Conservation (phyloP, 176 grass and related monocot genomes). For the Oryza nivara region DNA sequence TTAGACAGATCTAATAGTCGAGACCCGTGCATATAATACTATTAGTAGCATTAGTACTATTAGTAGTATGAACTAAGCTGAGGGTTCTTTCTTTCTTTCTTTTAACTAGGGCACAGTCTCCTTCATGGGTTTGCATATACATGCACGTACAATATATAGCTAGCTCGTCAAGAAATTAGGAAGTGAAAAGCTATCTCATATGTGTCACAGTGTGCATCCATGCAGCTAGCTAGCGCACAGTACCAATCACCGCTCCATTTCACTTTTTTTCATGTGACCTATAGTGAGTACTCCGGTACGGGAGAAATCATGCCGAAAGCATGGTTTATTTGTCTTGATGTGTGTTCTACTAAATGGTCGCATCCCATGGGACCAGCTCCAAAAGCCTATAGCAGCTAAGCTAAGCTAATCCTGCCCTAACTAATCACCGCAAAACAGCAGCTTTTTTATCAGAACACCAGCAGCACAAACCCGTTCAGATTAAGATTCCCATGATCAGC, state of each 20-base stretch:
- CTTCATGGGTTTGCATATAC: neutral
- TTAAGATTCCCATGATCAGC: conserved; percentile 20
- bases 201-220: neutral
- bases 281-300: neutral
- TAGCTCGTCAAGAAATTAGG: neutral
- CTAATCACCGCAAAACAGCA: neutral
- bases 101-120: neutral
- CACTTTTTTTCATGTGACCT: neutral
- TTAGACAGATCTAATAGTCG: too few species aligned
- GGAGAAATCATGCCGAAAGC: conserved; percentile 16
- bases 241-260: neutral
- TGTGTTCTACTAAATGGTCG: neutral
- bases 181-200: neutral
- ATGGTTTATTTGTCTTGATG: conserved; percentile 25
- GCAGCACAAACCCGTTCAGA: neutral
- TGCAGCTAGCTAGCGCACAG: neutral
- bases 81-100: too few species aligned
- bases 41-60: too few species aligned
- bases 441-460: neutral
- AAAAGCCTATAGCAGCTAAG: neutral
- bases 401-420: conserved; percentile 25
- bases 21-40: too few species aligned
- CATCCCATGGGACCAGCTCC: neutral
- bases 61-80: too few species aligned
- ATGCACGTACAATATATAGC: neutral